These are phyloP conservation scores for Yamadazyma paraphyllophila DNA, from an alignment of 805 yeast species.

Conservation along the genomic window DNA sequence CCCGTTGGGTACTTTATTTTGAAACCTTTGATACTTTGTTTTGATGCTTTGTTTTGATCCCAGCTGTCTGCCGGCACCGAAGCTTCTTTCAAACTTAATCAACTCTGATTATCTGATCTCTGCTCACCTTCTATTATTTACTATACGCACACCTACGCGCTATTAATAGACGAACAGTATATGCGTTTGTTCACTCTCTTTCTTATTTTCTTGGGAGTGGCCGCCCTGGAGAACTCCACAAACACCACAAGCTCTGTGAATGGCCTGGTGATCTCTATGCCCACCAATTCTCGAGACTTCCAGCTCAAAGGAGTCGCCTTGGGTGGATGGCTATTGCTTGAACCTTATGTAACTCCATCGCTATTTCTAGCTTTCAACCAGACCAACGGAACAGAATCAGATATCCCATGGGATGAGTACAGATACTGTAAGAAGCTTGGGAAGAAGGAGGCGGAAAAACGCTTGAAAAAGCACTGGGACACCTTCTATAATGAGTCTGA, in stretches of 20 bases:
- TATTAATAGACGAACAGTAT: too few relatives aligned
- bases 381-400: conserved; percentile 18
- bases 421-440: conserved; percentile 51
- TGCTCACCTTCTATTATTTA: too few relatives aligned
- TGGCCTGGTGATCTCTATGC: not conserved
- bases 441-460: conserved; percentile 34
- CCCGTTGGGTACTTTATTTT: too few relatives aligned
- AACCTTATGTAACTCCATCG: conserved; percentile 70
- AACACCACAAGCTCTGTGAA: not conserved
- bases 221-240: not conserved
- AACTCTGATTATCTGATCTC: too few relatives aligned
- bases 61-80: too few relatives aligned
- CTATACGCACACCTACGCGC: too few relatives aligned
- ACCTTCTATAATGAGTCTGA: conserved; percentile 61
- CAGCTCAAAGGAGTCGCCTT: conserved; percentile 26
- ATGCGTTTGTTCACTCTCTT: too few relatives aligned
- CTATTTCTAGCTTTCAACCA: conserved; percentile 40
- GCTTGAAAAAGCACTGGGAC: conserved; percentile 55
- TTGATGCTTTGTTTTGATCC: too few relatives aligned
- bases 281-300: conserved; percentile 14
- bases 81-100: too few relatives aligned
- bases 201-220: too few relatives aligned
- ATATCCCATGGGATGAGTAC: conserved; percentile 61
- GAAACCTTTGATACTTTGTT: too few relatives aligned
- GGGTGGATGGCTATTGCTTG: conserved; percentile 74